These are phyloP conservation scores for Lactarius deliciosus DNA, from an alignment of 768 basidiomycete genomes.

Conservation along the genomic window DNA sequence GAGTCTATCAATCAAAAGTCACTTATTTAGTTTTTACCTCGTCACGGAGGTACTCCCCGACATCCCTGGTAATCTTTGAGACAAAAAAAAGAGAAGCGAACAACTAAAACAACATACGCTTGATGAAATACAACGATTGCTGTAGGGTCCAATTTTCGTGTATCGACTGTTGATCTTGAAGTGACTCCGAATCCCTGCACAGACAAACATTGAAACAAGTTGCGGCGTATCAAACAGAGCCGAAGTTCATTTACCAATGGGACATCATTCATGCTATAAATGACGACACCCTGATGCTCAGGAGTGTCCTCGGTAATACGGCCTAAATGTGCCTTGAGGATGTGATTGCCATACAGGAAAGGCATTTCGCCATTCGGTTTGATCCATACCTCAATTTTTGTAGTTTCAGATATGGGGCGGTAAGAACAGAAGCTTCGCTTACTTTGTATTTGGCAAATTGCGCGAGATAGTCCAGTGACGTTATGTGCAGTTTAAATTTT, in stretches of 20 bases:
- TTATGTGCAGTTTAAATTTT: conserved; percentile 97
- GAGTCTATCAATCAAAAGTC: conserved; percentile 3
- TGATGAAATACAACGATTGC: conserved; percentile 98
- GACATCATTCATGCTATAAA: conserved; percentile 93
- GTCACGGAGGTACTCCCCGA: conserved; percentile 97
- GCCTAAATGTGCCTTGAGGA: conserved; percentile 97
- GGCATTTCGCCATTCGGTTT: conserved; percentile 99
- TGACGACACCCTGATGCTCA: conserved; percentile 97
- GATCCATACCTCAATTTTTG: conserved; percentile 80
- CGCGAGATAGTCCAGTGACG: conserved; percentile 87
- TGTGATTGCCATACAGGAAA: conserved; percentile 97
- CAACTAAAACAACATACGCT: conserved; percentile 55
- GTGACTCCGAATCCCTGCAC: conserved; percentile 95
- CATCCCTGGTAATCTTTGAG: conserved; percentile 58
- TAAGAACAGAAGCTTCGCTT: conserved; percentile 24
- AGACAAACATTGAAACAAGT: conserved; percentile 9
- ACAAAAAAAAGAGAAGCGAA: not conserved
- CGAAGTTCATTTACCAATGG: conserved; percentile 60
- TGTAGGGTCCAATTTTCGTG: conserved; percentile 95
- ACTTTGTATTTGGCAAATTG: conserved; percentile 99
- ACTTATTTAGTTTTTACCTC: conserved; percentile 54
- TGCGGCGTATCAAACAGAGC: conserved; percentile 2
- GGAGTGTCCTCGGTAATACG: conserved; percentile 98
- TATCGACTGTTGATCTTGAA: conserved; percentile 92
- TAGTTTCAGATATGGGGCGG: not conserved